Base-by-base conservation (phyloP, 768 basidiomycete species). In the Hygrocybe punicea region DNA sequence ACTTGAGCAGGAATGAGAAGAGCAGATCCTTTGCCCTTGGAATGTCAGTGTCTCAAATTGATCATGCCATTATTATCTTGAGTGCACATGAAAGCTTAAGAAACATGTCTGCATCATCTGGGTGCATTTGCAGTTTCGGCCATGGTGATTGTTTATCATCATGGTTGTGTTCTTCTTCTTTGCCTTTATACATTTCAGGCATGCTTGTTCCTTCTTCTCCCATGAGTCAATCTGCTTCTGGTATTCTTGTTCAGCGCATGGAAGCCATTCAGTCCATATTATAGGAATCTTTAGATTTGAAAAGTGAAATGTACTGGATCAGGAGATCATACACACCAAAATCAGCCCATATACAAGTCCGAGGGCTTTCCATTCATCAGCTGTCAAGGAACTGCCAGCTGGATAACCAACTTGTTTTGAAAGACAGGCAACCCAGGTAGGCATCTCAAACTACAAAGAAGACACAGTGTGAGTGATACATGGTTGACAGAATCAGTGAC, bases 301-400 rank as follows among this genome's bases (percentile, higher is more conserved):
- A 24, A 52, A 3, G 3, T 14, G 16, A 40, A 19, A 6, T 23
- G 24, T 16, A 51, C n/a, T n/a, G n/a, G n/a, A 29, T 29, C 8
- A 29, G 4, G 8, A 29, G 8, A 19, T 17, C 8, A 19, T 33
- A 62, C 69, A 34, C 57, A 73, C 71, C 0, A 63, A 57, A 1
- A 73, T 54, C 0, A 73, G 73, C 0, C 65, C 67, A 21, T 71
- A 60, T 11, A 72, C 60, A 0, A 65, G 69, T 0, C 64, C 62
- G 2, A 71, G 58, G 8, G 71, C 36, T 0, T 67, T 58, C 75
- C 73, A 71, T 40, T 72, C 67, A 51, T 75, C 73, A 0, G 71
- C 73, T 3, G 68, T 72, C 1, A 73, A 57, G 2, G 69, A 71
- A 3, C 73, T 70, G 24, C 73, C 70, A 0, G 70, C 65, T 1